A percentile compares a stretch with the other conserved stretches of the same genome.
phyloP scores from a whole-genome alignment of 768 basidiomycete genomes.

The Hirschioporus abietinus region DNA sequence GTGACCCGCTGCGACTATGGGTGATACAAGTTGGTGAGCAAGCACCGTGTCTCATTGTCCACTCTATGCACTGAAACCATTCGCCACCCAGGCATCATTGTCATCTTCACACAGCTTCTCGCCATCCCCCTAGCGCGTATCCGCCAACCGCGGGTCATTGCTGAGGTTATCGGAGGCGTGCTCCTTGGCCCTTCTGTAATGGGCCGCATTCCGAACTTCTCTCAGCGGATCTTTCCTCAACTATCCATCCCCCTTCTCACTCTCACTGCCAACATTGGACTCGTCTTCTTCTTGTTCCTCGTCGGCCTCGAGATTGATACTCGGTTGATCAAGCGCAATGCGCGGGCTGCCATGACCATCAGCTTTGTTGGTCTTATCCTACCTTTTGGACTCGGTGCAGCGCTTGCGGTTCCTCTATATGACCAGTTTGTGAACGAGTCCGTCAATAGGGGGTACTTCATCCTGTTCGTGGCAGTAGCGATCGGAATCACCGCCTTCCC shows the following conservation, averaged over 20 bases:
- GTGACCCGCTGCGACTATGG: constrained; percentile 74
- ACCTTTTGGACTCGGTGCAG: constrained; percentile 79
- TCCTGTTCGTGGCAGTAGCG: constrained; percentile 82
- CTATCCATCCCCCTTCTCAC: constrained; percentile 51
- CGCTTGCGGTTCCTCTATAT: constrained; percentile 69
- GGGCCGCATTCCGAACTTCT: constrained; percentile 76
- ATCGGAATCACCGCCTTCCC: constrained; percentile 81
- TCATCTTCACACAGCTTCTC: constrained; percentile 72
- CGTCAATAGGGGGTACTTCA: constrained; percentile 74
- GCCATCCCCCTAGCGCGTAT: constrained; percentile 58
- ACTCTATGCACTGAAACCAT: constrained; percentile 8
- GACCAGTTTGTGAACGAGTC: constrained; percentile 50
- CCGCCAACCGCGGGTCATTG: constrained; percentile 88
- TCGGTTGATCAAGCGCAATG: constrained; percentile 59
- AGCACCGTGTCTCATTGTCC: background rate
- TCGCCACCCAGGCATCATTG: constrained; percentile 71
- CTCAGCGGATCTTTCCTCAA: constrained; percentile 38
- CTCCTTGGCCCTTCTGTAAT: constrained; percentile 63
- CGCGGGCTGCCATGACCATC: constrained; percentile 49
- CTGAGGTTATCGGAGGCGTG: constrained; percentile 89
- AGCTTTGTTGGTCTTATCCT: constrained; percentile 65
- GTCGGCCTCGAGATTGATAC: constrained; percentile 83
- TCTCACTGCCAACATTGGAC: constrained; percentile 71
- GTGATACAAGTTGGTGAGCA: constrained; percentile 65
- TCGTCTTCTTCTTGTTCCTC: constrained; percentile 76